Evolutionary conservation across 495 filamentous ascomycete genomes (phyloP).

Genomic region (Penicillium argentinense): DNA sequence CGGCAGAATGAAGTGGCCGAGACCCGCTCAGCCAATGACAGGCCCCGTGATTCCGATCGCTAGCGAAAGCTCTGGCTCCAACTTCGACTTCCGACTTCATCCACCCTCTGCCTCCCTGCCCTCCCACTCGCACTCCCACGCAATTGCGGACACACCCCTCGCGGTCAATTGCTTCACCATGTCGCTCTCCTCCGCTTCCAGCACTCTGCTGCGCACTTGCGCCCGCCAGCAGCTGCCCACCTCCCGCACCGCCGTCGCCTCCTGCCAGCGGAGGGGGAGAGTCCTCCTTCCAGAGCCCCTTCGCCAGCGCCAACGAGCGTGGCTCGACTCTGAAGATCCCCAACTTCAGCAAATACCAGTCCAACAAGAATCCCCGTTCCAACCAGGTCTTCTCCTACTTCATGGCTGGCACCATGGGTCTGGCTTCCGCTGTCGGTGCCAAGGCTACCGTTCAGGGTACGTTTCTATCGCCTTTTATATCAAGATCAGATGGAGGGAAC

Average conservation of each 20-base stretch:
- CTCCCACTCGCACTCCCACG: slow-evolving; percentile 26
- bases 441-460: slow-evolving; percentile 96
- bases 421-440: slow-evolving; percentile 85
- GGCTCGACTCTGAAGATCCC: slow-evolving; percentile 72
- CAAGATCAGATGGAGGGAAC: slow-evolving; percentile 1
- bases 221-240: slow-evolving; percentile 49
- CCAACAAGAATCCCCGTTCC: slow-evolving; percentile 56
- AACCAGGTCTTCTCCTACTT: slow-evolving; percentile 96
- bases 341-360: slow-evolving; percentile 84
- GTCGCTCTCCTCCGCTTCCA: slow-evolving; percentile 50
- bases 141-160: slow-evolving; percentile 35
- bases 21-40: slow-evolving; percentile 42
- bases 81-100: slow-evolving; percentile 46
- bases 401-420: slow-evolving; percentile 94
- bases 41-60: slow-evolving; percentile 48
- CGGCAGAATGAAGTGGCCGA: too few species aligned
- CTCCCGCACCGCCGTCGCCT: slow-evolving; percentile 47
- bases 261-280: slow-evolving; percentile 50
- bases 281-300: slow-evolving; percentile 54
- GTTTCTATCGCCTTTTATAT: slow-evolving; percentile 29
- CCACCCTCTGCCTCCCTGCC: slow-evolving; percentile 30
- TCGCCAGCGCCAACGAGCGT: slow-evolving; percentile 38
- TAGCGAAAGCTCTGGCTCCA: slow-evolving; percentile 48
- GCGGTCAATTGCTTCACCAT: slow-evolving; percentile 45
- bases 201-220: slow-evolving; percentile 50